A percentile compares a stretch with the other conserved stretches of the same genome.
Evolutionary conservation across 2,329 filamentous ascomycete genomes (phyloP).

Genomic region (Monilinia aucupariae): DNA sequence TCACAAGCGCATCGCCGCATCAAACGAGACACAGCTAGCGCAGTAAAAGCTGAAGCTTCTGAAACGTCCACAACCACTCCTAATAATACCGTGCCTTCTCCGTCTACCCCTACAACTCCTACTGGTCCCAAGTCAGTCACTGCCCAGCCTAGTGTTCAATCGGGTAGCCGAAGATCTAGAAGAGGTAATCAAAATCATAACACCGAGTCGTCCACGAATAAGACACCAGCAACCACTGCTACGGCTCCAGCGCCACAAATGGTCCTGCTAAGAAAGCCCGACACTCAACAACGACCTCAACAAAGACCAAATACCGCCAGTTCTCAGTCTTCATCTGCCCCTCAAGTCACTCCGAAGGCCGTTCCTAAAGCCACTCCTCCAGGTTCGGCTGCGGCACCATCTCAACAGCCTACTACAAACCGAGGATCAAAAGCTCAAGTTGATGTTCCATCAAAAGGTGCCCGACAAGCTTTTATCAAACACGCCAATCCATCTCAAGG

Average conservation of each 20-base stretch:
- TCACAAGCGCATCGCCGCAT: conserved; percentile 57
- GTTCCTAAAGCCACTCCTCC: conserved; percentile 23
- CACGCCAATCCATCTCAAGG: conserved; percentile 86
- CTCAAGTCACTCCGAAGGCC: conserved; percentile 24
- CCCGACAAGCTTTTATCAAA: conserved; percentile 69
- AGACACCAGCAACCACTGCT: conserved; percentile 24
- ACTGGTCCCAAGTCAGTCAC: conserved; percentile 32
- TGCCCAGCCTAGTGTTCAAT: conserved; percentile 22
- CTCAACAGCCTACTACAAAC: conserved; percentile 29
- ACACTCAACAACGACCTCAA: conserved; percentile 17
- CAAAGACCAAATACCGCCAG: conserved; percentile 25
- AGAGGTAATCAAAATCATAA: conserved; percentile 37
- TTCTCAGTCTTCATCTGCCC: conserved; percentile 6
- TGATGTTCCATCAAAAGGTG: conserved; percentile 40
- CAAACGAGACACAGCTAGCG: conserved; percentile 45
- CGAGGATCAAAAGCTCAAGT: conserved; percentile 21
- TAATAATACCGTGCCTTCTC: conserved; percentile 11
- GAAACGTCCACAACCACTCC: conserved; percentile 21
- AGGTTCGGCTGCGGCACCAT: conserved; percentile 26
- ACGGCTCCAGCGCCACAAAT: conserved; percentile 34
- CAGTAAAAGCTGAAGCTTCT: conserved; percentile 28
- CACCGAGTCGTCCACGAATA: conserved; percentile 24
- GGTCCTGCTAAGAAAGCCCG: conserved; percentile 39
- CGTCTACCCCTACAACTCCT: conserved; percentile 22
- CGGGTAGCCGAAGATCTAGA: conserved; percentile 29